Evolutionary conservation across 768 basidiomycete species (phyloP).

Genomic region (Lactarius psammicola): DNA sequence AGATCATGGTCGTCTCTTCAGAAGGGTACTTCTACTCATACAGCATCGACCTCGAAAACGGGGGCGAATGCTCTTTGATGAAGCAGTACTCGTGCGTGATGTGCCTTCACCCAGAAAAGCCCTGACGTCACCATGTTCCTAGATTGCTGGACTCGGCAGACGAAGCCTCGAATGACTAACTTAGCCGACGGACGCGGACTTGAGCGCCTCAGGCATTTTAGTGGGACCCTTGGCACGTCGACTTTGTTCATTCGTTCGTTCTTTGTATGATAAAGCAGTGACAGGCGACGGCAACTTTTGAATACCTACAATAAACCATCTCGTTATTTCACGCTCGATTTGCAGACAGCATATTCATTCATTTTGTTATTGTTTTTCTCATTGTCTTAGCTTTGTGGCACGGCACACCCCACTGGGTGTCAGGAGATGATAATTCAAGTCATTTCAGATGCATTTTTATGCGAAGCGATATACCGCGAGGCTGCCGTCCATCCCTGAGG

Average conservation of each 20-base stretch:
- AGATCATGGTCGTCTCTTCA: constrained; percentile 95
- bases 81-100: constrained; percentile 81
- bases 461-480: not conserved
- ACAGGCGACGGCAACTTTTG: not conserved
- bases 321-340: constrained; percentile 21
- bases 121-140: not conserved
- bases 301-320: constrained; percentile 13
- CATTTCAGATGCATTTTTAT: not conserved
- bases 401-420: not conserved
- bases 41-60: constrained; percentile 92
- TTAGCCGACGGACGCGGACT: not conserved
- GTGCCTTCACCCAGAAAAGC: not conserved
- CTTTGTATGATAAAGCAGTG: constrained; percentile 20
- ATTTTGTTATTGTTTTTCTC: not conserved
- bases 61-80: constrained; percentile 92
- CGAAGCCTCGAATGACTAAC: constrained; percentile 27
- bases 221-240: not conserved
- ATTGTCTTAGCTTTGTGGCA: not conserved
- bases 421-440: not conserved
- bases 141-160: constrained; percentile 34
- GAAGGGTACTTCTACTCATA: constrained; percentile 97
- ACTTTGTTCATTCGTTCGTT: not conserved
- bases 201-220: not conserved
- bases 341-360: constrained; percentile 7
- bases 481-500: not conserved